Conservation (phyloP, 495 filamentous ascomycete species). For the Hypomontagnella monticulosa region DNA sequence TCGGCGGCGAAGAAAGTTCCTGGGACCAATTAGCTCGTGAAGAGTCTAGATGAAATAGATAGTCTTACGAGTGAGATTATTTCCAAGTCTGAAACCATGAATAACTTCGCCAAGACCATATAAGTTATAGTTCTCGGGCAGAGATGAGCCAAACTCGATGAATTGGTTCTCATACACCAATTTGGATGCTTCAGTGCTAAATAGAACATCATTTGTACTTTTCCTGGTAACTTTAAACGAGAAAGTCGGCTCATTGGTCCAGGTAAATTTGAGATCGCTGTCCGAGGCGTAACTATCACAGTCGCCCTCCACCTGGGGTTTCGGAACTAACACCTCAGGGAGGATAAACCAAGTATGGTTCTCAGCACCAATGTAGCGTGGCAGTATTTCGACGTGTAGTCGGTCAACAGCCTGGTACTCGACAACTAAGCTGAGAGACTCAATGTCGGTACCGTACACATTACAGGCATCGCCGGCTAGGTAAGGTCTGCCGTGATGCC, state of each 20-base stretch:
- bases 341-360: constrained; percentile 76
- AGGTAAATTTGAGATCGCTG: constrained; percentile 67
- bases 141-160: constrained; percentile 73
- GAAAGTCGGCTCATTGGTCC: constrained; percentile 73
- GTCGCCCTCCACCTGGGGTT: constrained; percentile 59
- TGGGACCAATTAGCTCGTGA: not conserved
- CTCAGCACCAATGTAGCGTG: constrained; percentile 67
- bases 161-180: constrained; percentile 87
- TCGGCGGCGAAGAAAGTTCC: constrained; percentile 79
- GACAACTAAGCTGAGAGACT: constrained; percentile 70
- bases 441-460: constrained; percentile 76
- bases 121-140: constrained; percentile 77
- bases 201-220: constrained; percentile 72
- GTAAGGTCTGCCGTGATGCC: constrained; percentile 70
- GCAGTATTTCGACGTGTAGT: constrained; percentile 81
- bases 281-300: constrained; percentile 36
- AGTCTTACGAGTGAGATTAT: constrained; percentile 73
- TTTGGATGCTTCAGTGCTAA: constrained; percentile 72
- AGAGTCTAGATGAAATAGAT: not conserved
- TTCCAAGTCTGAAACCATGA: constrained; percentile 75
- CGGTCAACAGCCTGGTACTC: constrained; percentile 76
- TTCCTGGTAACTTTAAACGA: constrained; percentile 74
- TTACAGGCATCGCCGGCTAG: constrained; percentile 76
- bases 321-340: constrained; percentile 69
- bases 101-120: constrained; percentile 88